Conservation (phyloP, 2,329 filamentous ascomycete species). For the Zymoseptoria crescenta region DNA sequence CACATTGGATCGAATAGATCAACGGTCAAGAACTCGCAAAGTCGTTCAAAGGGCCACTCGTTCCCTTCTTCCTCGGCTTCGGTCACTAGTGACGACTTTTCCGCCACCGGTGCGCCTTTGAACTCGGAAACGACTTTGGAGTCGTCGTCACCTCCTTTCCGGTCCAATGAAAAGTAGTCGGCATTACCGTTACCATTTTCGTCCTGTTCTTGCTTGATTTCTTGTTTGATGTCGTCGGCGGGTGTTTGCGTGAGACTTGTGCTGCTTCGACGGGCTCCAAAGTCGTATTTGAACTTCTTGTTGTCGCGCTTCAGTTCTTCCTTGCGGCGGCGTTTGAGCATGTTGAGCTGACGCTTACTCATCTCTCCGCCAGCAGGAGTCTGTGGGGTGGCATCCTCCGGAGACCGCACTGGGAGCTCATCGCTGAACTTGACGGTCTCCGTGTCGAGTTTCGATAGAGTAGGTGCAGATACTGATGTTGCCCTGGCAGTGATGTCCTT, state of each 20-base stretch:
- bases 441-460: conserved; percentile 45
- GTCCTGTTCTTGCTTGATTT: conserved; percentile 44
- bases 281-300: conserved; percentile 70
- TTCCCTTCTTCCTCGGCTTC: conserved; percentile 68
- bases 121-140: conserved; percentile 91
- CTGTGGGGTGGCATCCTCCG: conserved; percentile 23
- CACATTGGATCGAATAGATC: conserved; percentile 90
- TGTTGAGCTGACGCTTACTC: conserved; percentile 89
- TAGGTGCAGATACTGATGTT: conserved; percentile 30
- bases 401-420: conserved; percentile 23
- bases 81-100: conserved; percentile 77
- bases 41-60: conserved; percentile 89
- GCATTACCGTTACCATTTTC: conserved; percentile 47
- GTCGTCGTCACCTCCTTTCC: conserved; percentile 74
- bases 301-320: conserved; percentile 80
- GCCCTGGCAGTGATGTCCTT: conserved; percentile 48
- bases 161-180: conserved; percentile 88
- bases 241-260: conserved; percentile 52
- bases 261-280: conserved; percentile 57
- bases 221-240: conserved; percentile 50
- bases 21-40: conserved; percentile 88
- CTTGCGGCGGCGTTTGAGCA: conserved; percentile 89
- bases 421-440: conserved; percentile 37
- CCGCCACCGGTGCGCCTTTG: conserved; percentile 71
- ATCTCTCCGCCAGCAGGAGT: conserved; percentile 43